Base-by-base conservation (phyloP, 768 basidiomycete genomes). In the Myochromella boudieri region DNA sequence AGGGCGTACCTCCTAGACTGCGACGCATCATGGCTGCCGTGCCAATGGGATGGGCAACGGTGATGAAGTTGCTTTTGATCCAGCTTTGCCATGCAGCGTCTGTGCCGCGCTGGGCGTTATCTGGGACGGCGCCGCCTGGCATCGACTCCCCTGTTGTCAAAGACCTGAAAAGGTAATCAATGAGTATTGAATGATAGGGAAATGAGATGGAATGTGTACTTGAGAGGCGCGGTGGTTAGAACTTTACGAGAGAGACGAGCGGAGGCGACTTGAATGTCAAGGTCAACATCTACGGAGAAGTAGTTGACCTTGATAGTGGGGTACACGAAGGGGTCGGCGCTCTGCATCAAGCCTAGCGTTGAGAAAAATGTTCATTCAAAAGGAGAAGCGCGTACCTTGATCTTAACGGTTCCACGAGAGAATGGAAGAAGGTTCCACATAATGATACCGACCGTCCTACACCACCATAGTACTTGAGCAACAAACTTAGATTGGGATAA, bases 391-490 rank as follows among this genome's bases (percentile, higher is more conserved):
- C 62, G 26, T 27, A 78, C 76, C 6, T 62, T 71, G 53, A 80
- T 74, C 39, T 63, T 64, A 22, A 80, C 74, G n/a, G 56, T 69
- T 6, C 80, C 80, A 20, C 79, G 62, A 59, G 74, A 74, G 63
- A 80, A 81, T 1, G 79, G 79, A 3, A 82, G 67, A 14, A 82
- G 67, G 43, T 71, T 70, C 79, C 80, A 82, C 62, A 72, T 68
- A 46, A 69, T 65, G 40, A 81, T 70, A 1, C 78, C 78, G 12
- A 80, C 48, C 7, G 61, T 68, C 39, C 74, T 76, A 44, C 7
- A 14, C 7, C 15, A 12, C 15, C 1, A 14, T n/a, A 31, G 5
- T 15, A 26, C 47, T 26, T 17, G 41, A 21, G 4, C 22, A 21
- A n/a, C 6, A n/a, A n/a, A n/a, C 33, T 6, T 14, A 34, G 18